phyloP scores from a whole-genome alignment of 164 flowering plant genomes.

The Santalum album region DNA sequence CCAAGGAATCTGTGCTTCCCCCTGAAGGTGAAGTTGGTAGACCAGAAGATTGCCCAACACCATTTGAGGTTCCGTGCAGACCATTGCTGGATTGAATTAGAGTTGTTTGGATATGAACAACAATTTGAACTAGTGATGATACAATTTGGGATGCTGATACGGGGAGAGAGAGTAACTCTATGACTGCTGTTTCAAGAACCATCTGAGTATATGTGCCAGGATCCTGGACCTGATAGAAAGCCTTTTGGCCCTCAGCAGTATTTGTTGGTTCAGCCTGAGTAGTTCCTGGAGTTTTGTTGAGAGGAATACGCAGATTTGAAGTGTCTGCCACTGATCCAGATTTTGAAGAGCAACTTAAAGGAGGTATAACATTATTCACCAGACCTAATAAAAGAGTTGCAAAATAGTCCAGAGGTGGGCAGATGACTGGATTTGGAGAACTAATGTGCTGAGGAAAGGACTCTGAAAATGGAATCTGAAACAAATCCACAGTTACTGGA shows the following conservation, averaged over 20 bases:
- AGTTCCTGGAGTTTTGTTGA: conserved; percentile 42
- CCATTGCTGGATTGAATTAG: conserved; percentile 81
- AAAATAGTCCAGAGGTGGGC: conserved; percentile 92
- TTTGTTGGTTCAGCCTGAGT: conserved; percentile 47
- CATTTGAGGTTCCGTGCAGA: conserved; percentile 48
- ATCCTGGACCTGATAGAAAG: conserved; percentile 91
- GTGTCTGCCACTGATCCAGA: conserved; percentile 48
- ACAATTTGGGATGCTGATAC: conserved; percentile 77
- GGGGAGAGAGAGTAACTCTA: conserved; percentile 91
- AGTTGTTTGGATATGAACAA: conserved; percentile 86
- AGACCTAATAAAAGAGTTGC: conserved; percentile 69
- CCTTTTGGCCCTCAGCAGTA: conserved; percentile 62
- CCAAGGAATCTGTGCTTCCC: conserved; percentile 85
- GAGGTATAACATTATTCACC: conserved; percentile 88
- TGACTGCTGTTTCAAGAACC: conserved; percentile 88
- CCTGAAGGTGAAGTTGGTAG: conserved; percentile 96
- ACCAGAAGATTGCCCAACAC: conserved; percentile 55
- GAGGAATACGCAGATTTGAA: conserved; percentile 39
- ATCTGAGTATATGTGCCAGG: conserved; percentile 96
- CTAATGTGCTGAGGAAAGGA: conserved; percentile 79
- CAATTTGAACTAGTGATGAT: conserved; percentile 76
- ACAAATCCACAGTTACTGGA: conserved; percentile 9
- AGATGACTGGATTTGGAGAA: conserved; percentile 56
- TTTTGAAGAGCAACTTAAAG: conserved; percentile 53
- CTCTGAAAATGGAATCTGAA: conserved; percentile 92